Base-by-base conservation (phyloP, 192 early-diverging fungal species). In the Coemansia sp. region DNA sequence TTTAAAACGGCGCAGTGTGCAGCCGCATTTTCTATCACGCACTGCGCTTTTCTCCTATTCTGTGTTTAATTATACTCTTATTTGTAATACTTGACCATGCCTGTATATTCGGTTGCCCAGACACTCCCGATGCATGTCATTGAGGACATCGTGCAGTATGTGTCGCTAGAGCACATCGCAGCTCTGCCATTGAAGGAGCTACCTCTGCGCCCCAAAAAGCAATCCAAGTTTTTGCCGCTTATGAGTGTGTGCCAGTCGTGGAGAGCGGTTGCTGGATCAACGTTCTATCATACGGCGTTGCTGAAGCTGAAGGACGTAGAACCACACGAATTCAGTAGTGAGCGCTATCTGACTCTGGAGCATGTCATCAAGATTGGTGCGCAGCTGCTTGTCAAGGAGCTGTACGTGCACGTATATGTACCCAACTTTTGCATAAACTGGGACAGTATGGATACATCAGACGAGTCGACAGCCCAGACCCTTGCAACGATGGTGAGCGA, bases 251-350 rank as follows among this genome's bases (percentile, higher is more conserved):
- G 67, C 56, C 59, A 53, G 16, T n/a, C 47, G 4, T 64, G 68
- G 73, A 57, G 68, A n/a, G 12, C n/a, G 1, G 54, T 62, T 12
- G 59, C 51, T 25, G 68, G 61, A 19, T 41, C 68, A n/a, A 39
- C 59, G 21, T 66, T 66, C 39, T 75, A 75, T 50, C 56, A 51
- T 31, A 22, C 38, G 10, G 61, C 71, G 9, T 21, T 26, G 22
- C 39, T 47, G 25, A 29, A 21, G 14, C 16, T 55, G 0, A 51
- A 38, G 7, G 22, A 11, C 9, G n/a, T 17, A 59, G 22, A 39
- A 11, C 29, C 37, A 11, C 38, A 51, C 41, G 12, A 26, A 10
- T 17, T 50, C 26, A 10, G 5, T 9, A 31, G 53, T 9, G 41
- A 8, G 0, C 7, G 41, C 17, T 0, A 29, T 8, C 47, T 59